phyloP scores from a whole-genome alignment of 2,329 filamentous ascomycete genomes.

The Cladosporium sp. region DNA sequence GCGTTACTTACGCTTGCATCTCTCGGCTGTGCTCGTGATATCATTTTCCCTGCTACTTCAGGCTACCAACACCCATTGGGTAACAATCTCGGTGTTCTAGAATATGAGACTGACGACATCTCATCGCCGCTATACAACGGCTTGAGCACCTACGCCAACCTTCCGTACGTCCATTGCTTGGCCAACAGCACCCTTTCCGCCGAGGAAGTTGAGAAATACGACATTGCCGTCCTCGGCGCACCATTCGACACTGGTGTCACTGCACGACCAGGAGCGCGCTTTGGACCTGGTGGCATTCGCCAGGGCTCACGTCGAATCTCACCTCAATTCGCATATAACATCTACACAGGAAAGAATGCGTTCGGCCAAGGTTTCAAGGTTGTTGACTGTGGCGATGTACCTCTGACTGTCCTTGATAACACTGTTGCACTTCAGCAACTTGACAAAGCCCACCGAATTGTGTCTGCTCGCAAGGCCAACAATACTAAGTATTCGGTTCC shows the following conservation, averaged over 20 bases:
- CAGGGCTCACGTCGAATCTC: constrained; percentile 47
- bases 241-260: constrained; percentile 51
- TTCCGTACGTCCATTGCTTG: constrained; percentile 47
- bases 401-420: constrained; percentile 47
- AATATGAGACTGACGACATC: constrained; percentile 19
- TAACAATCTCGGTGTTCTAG: constrained; percentile 3
- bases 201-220: constrained; percentile 40
- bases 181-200: constrained; percentile 16
- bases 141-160: constrained; percentile 44
- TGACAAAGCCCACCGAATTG: constrained; percentile 47
- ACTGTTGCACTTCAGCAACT: constrained; percentile 53
- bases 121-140: constrained; percentile 34
- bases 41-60: constrained; percentile 40
- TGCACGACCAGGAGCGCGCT: constrained; percentile 49
- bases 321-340: constrained; percentile 38
- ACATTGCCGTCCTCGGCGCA: constrained; percentile 48
- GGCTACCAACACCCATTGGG: constrained; percentile 34
- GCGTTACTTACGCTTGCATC: constrained; percentile 14
- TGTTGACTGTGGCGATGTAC: constrained; percentile 54
- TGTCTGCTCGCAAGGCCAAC: constrained; percentile 43
- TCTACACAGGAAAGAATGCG: constrained; percentile 45
- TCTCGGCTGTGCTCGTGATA: constrained; percentile 33
- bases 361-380: constrained; percentile 47
- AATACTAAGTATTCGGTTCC: constrained; percentile 44
- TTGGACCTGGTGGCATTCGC: constrained; percentile 50